phyloP scores from a whole-genome alignment of 192 early-diverging fungal genomes.

The Linnemannia schmuckeri region DNA sequence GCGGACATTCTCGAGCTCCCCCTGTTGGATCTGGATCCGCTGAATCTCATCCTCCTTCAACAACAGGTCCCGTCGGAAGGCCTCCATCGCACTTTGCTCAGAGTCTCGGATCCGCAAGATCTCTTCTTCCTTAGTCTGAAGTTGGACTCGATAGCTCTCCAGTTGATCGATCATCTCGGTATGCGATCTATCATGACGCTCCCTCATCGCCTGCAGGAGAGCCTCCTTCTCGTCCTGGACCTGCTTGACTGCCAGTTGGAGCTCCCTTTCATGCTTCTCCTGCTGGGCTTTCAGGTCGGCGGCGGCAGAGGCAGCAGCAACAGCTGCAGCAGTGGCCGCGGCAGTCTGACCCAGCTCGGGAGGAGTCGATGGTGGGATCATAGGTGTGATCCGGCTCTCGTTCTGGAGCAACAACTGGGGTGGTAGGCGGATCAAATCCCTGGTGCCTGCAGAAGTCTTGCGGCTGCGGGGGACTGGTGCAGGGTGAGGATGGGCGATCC shows the following conservation, averaged over 20 bases:
- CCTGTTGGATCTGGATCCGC: background rate
- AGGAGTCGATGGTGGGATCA: background rate
- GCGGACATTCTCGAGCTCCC: background rate
- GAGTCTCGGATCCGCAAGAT: background rate
- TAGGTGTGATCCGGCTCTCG: constrained; percentile 23
- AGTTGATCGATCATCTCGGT: constrained; percentile 13
- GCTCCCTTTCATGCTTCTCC: constrained; percentile 15
- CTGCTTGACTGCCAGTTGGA: constrained; percentile 14
- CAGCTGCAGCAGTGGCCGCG: background rate
- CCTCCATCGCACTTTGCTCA: background rate
- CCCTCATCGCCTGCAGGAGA: constrained; percentile 12
- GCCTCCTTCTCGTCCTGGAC: constrained; percentile 32
- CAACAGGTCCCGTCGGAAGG: background rate
- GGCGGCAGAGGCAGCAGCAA: background rate
- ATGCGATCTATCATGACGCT: constrained; percentile 20
- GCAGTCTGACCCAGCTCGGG: background rate
- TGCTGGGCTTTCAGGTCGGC: background rate
- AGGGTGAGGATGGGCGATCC: constrained; percentile 3
- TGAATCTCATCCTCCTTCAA: constrained; percentile 2
- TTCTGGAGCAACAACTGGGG: constrained; percentile 15
- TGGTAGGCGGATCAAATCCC: constrained; percentile 13
- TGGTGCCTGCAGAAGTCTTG: background rate
- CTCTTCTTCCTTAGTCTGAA: constrained; percentile 11
- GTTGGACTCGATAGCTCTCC: constrained; percentile 1
- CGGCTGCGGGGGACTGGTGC: background rate